A percentile compares a stretch with the other conserved stretches of the same genome.
Evolutionary conservation across 305 asterid species (phyloP).

Genomic region (Fraxinus xanthoxyloides): DNA sequence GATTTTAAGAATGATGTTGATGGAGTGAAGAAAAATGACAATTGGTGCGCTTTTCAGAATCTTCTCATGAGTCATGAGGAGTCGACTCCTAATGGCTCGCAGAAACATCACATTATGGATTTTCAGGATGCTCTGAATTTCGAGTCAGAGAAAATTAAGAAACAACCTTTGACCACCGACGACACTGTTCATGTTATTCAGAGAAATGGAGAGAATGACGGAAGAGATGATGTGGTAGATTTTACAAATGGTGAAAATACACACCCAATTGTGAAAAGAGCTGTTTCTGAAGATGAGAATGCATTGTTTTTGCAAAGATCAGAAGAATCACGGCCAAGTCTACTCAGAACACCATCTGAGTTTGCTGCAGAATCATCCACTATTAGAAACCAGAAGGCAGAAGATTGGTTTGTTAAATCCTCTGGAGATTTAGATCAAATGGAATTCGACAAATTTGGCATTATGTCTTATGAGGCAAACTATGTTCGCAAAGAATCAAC

Average conservation of each 20-base stretch:
- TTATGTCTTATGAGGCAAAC: conserved; percentile 33
- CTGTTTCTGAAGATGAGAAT: conserved; percentile 42
- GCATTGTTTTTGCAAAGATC: conserved; percentile 31
- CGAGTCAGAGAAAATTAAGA: conserved; percentile 41
- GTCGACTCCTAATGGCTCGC: conserved; percentile 25
- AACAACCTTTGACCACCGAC: conserved; percentile 35
- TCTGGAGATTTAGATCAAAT: conserved; percentile 34
- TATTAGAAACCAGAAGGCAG: conserved; percentile 40
- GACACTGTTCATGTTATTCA: conserved; percentile 51
- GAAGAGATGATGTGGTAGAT: conserved; percentile 29
- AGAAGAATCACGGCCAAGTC: conserved; percentile 34
- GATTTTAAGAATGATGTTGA: conserved; percentile 27
- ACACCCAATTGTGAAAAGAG: conserved; percentile 37
- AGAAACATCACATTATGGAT: conserved; percentile 25
- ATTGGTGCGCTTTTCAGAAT: conserved; percentile 76
- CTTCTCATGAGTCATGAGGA: conserved; percentile 56
- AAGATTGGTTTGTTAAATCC: conserved; percentile 62
- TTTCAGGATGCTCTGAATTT: conserved; percentile 41
- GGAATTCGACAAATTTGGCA: conserved; percentile 27
- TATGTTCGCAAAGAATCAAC: conserved; percentile 28
- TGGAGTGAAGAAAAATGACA: conserved; percentile 36
- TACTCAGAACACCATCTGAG: conserved; percentile 33
- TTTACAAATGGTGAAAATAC: conserved; percentile 53
- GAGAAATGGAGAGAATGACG: conserved; percentile 35
- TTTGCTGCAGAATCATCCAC: conserved; percentile 50